Conservation (phyloP, 2,329 filamentous ascomycete genomes). For the Lecanicillium sp. region DNA sequence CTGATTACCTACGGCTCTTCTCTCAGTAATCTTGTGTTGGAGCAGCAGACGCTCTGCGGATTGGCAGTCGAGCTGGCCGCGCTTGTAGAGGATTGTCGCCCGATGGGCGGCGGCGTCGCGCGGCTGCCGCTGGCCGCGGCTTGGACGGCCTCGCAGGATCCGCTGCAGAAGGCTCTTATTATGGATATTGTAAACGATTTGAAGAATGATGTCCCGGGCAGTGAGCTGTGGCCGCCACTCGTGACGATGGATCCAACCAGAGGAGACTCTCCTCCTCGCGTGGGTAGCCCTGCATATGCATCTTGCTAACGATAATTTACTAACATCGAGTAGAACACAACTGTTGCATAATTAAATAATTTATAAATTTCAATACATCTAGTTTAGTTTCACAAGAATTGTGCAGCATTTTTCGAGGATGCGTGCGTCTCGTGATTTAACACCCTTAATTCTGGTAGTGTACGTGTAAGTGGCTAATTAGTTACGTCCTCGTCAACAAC, state of each 20-base stretch:
- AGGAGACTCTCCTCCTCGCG: too few relatives aligned
- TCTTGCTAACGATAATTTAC: too few relatives aligned
- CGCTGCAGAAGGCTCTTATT: neutral
- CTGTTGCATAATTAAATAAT: too few relatives aligned
- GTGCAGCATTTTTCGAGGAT: too few relatives aligned
- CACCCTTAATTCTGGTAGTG: neutral
- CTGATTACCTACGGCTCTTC: neutral
- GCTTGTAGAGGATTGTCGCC: neutral
- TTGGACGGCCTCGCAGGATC: neutral
- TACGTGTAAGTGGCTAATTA: neutral
- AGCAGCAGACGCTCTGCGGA: neutral
- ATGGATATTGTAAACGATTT: neutral
- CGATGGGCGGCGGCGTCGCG: neutral
- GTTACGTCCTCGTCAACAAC: constrained; percentile 53
- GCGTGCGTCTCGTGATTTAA: neutral
- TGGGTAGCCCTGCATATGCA: too few relatives aligned
- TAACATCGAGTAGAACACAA: too few relatives aligned
- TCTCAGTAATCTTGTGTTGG: neutral
- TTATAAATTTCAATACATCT: too few relatives aligned
- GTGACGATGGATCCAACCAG: too few relatives aligned
- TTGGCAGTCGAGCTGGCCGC: neutral
- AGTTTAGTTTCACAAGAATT: too few relatives aligned
- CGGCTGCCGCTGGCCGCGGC: neutral
- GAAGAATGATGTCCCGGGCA: neutral
- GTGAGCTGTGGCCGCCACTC: too few relatives aligned